Evolutionary conservation across 208 protist species (phyloP), one percentile per base, ranked within the genome.

Genomic region (Leishmania tarentolae): DNA sequence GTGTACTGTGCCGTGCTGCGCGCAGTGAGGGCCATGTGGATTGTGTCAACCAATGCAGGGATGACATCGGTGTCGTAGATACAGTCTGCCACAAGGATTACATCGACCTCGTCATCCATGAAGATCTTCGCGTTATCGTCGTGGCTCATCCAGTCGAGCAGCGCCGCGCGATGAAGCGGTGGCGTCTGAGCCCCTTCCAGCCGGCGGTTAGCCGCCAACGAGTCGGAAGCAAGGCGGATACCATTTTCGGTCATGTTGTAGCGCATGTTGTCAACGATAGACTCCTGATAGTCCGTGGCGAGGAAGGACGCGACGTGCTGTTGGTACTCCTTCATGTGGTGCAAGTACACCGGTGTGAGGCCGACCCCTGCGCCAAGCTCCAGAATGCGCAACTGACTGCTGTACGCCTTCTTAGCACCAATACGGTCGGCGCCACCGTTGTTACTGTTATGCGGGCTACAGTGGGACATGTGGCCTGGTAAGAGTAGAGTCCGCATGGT

Each of bases 301-400:
- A 90, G 61, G 71, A 85, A 93, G 73, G 79, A 69, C 11, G 57
- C 47, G 13, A 97, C 88, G 77, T 87, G 77, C 40, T 83, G 56
- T 31, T 75, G 75, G 82, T 93, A 95, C 42, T 66, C 56, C 46
- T 68, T 75, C 59, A 89, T 80, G 47, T 72, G 82, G 77, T 93
- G 80, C 42, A 95, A 83, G 68, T 93, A 80, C 19, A 91, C 40
- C 28, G 92, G 91, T 5, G 90, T 93, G 57, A 97, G 83, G 11
- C 92, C 92, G 13, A 91, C 94, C 15, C 94, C 94, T 2, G 92
- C 89, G 37, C 94, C 94, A 24, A 97, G 86, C 81, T 97, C 92
- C 24, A 97, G 69, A 5, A 97, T 75, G 74, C 86, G 86, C 72
- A 97, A 75, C 63, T 85, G 57, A n/a, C 86, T 82, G n/a, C 52